Evolutionary conservation across 768 basidiomycete species (phyloP), one percentile per base, ranked within the genome.

Genomic region (Suillus subalutaceus): DNA sequence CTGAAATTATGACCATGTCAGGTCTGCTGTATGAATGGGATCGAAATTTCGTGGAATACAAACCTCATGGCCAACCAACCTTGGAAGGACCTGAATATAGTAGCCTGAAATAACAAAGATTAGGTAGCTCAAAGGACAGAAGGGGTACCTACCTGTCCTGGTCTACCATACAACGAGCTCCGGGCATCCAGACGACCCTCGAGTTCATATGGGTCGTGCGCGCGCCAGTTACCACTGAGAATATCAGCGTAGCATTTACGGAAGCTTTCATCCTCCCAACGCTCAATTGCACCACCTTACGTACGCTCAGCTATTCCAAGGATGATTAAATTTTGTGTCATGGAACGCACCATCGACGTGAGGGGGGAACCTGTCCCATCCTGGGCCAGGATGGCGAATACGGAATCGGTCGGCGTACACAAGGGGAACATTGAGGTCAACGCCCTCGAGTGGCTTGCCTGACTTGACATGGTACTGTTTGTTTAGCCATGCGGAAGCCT

Each of bases 341-440:
- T 83, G 77, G 4, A 79, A 79, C 52, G 79, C 79, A 73, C 86
- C 77, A 66, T 86, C 86, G 35, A 86, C 76, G 67, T 88, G 87
- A 6, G 86, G 85, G 5, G 84, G 83, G 66, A 89, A 85, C 3
- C 74, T 69, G 48, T 77, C 72, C 88, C 90, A 93, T 57, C 77
- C 69, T 38, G 77, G 76, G 20, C 90, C 90, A 2, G 91, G 88
- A 66, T 87, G 86, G 63, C 92, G 83, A 67, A 93, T 92, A 48
- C 90, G 86, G 75, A 91, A 89, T 44, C 91, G 81, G 73, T 93
- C 91, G 0, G 89, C 90, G 68, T 94, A 94, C 10, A 80, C 84
- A 65, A 93, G 77, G 20, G 90, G 88, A 2, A 84, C 82, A 7
- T 82, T 79, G 46, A 91, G 79, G 69, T 90, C 88, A 23, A 92